phyloP scores from a whole-genome alignment of 2,329 filamentous ascomycete genomes.

The Colletotrichum paranaense region DNA sequence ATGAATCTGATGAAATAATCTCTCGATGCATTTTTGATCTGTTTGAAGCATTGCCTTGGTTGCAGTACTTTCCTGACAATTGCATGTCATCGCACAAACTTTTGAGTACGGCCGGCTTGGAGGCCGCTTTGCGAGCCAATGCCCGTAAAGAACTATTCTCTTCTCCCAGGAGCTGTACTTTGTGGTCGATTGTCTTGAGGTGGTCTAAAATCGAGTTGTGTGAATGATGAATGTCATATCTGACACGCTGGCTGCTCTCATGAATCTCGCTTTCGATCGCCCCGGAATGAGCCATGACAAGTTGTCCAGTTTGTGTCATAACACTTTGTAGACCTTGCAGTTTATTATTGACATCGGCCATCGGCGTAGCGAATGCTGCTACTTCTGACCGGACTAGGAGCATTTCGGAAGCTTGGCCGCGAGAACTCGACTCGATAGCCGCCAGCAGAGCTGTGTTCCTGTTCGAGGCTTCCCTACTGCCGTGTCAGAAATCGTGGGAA shows the following conservation, averaged over 20 bases:
- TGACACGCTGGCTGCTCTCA: neutral
- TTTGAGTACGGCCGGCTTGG: neutral
- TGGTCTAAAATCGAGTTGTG: neutral
- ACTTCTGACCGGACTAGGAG: neutral
- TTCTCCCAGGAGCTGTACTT: neutral
- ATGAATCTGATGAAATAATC: too few relatives aligned
- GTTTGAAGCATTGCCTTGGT: neutral
- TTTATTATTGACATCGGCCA: neutral
- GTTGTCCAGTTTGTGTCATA: neutral
- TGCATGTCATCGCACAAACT: neutral
- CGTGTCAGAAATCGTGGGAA: neutral
- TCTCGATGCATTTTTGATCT: too few relatives aligned
- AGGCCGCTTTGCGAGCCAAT: neutral
- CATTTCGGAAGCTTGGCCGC: neutral
- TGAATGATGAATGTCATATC: neutral
- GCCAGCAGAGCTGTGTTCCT: neutral
- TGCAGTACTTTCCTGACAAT: too few relatives aligned
- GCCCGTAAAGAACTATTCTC: accelerated
- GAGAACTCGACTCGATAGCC: neutral
- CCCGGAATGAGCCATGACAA: neutral
- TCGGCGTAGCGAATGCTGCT: neutral
- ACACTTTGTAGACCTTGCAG: neutral
- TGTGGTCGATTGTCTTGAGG: neutral
- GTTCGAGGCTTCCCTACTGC: neutral
- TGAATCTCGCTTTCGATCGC: neutral